Conservation (phyloP, 169 alveolate species). For the Amoebophrya sp. region DNA sequence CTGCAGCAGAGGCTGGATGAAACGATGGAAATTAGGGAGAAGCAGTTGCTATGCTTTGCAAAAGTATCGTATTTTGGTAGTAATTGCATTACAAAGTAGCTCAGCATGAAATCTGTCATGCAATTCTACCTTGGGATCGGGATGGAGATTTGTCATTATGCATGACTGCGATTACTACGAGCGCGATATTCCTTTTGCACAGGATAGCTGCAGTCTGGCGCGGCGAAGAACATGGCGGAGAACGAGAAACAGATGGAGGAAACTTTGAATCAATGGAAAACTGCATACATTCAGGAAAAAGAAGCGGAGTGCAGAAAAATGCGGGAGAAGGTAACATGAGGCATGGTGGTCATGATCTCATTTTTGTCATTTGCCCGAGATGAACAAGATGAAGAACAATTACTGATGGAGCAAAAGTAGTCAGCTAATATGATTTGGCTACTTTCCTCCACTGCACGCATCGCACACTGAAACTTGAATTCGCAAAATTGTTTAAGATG, state of each 20-base stretch:
- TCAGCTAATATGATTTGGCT: too few relatives aligned
- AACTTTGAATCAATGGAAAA: background rate
- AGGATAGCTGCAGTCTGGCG: background rate
- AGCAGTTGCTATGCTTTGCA: background rate
- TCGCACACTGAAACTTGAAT: too few relatives aligned
- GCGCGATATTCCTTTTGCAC: background rate
- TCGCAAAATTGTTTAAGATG: too few relatives aligned
- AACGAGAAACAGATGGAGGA: background rate
- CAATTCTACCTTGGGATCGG: too few relatives aligned
- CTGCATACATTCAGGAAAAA: background rate
- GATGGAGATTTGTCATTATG: background rate
- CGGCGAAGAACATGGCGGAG: background rate
- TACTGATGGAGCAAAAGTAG: too few relatives aligned
- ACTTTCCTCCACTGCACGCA: too few relatives aligned
- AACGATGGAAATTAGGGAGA: background rate
- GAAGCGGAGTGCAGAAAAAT: background rate
- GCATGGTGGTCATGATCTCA: too few relatives aligned
- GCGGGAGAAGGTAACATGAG: too few relatives aligned
- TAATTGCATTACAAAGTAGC: background rate
- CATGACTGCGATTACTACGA: background rate
- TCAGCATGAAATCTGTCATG: too few relatives aligned
- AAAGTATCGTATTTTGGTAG: background rate
- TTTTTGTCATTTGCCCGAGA: too few relatives aligned
- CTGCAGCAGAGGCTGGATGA: background rate
- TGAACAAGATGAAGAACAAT: too few relatives aligned